Conservation (phyloP, 495 filamentous ascomycete species). For the Terfezia boudieri region DNA sequence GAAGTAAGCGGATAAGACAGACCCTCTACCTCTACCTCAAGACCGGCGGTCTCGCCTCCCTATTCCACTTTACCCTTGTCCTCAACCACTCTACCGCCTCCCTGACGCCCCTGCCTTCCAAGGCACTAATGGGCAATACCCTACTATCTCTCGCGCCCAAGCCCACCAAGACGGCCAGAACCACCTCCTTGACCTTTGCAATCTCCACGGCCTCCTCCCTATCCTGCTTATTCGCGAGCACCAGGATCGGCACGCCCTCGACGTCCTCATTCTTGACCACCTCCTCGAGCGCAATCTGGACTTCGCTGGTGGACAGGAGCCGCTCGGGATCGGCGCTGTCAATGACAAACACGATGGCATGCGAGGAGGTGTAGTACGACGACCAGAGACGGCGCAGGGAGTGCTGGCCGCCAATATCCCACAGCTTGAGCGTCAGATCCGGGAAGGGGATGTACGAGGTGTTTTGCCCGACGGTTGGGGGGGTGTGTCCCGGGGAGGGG, state of each 20-base stretch:
- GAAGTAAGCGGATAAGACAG: too few species aligned
- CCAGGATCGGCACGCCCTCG: slow-evolving; percentile 71
- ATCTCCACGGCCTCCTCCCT: slow-evolving; percentile 95
- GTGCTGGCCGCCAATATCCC: slow-evolving; percentile 92
- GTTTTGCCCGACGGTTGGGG: slow-evolving; percentile 94
- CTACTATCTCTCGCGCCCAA: slow-evolving; percentile 67
- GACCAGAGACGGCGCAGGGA: slow-evolving; percentile 81
- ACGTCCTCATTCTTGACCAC: slow-evolving; percentile 70
- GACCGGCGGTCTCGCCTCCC: slow-evolving; percentile 70
- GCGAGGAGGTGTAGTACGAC: slow-evolving; percentile 77
- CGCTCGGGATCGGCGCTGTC: slow-evolving; percentile 78
- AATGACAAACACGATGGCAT: slow-evolving; percentile 93
- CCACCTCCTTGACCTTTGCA: slow-evolving; percentile 83
- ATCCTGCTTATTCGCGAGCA: slow-evolving; percentile 95
- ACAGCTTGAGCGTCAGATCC: slow-evolving; percentile 92
- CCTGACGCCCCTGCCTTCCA: slow-evolving; percentile 63
- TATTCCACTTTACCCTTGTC: slow-evolving; percentile 84
- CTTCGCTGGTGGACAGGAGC: slow-evolving; percentile 40
- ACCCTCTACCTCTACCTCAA: slow-evolving; percentile 39
- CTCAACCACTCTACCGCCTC: slow-evolving; percentile 94
- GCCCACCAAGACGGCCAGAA: slow-evolving; percentile 87
- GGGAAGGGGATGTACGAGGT: slow-evolving; percentile 69
- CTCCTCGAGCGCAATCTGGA: slow-evolving; percentile 42
- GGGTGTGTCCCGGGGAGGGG: slow-evolving; percentile 45
- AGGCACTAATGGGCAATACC: slow-evolving; percentile 73